Evolutionary conservation across 2,329 filamentous ascomycete species (phyloP), one percentile per base, ranked within the genome.

Genomic region (Colletotrichum abscissum): DNA sequence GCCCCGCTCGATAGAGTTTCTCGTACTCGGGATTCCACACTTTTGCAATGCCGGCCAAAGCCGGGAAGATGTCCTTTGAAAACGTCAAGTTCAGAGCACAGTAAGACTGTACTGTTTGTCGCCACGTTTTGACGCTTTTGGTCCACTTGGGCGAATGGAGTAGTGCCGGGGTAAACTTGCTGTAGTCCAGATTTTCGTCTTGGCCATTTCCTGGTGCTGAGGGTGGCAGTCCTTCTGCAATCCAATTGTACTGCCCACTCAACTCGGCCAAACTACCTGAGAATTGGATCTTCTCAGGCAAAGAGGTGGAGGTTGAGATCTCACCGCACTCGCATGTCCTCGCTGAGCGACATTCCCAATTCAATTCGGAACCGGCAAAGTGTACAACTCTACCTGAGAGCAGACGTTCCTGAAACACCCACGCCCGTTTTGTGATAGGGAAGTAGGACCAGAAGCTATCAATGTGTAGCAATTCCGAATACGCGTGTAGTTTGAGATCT

Each of bases 341-440:
- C 5, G 4, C 5, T 6, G 35, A 38, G 35, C 35, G 35, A 14
- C 35, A 38, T 5, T 38, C 35, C 35, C 35, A 38, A 16, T 38
- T 38, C 35, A 38, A 14, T 38, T 38, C 35, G 4, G 35, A 38
- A 14, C 35, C 35, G 12, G 35, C 69, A 49, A 79, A 80, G 42
- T 80, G 78, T 0, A 80, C 75, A 3, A 80, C 75, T 0, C 78
- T 63, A 1, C 76, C 76, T 0, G 79, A 78, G 3, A 81, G 26
- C 1, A 79, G 46, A 3, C 80, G 77, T 19, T 81, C 80, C 1
- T 80, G 80, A 2, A 78, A 79, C 7, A 78, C 77, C 79, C 80
- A 81, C 0, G 76, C 80, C 1, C 80, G 74, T 1, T 60, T 73
- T 22, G 56, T 30, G 1, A 72, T 42, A 8, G 68, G 63, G 16